Evolutionary conservation across 2,329 filamentous ascomycete genomes (phyloP), one percentile per base, ranked within the genome.

Genomic region (Lachnellula occidentalis): DNA sequence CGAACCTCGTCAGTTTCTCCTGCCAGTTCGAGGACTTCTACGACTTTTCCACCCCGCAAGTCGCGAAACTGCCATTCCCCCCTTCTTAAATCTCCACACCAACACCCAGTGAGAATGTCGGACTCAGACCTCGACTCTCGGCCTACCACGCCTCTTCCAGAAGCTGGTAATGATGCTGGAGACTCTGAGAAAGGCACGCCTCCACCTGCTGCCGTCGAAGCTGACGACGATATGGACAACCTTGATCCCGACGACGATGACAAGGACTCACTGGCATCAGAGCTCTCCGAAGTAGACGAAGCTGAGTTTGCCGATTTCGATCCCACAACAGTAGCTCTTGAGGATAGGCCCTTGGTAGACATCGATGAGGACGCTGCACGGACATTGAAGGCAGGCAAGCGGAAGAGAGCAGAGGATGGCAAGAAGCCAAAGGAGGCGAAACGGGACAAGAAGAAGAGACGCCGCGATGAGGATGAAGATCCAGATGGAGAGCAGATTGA

Each of bases 291-390:
- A 66, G 81, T 87, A 58, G 85, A 87, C 64, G 85, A 86, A 64
- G 78, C 85, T 52, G 81, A 87, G 64, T 85, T 88, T 58, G 82
- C 82, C 59, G 83, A 88, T 58, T 87, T 87, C 70, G 83, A 88
- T 59, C 80, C 82, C 9, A 76, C 80, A 43, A 82, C 78, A 5
- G 81, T 82, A 56, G 81, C 83, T 48, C 78, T 85, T 39, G 81
- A 85, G 66, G 78, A 85, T 66, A 76, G 80, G 22, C 82, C 82
- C 4, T 37, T 53, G 1, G 76, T 85, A n/a, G 80, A 83, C 27
- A 86, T 87, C 58, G 84, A 87, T 63, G 83, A 86, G 64, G 82
- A 86, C 59, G 76, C 81, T 52, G 81, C 82, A 6, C 78, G 78
- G 54, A 83, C 81, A 2, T 70, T 87, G 34, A 86, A 86, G 68